Evolutionary conservation across 1,284 basidiomycete genomes (phyloP), one percentile per base, ranked within the genome.

Genomic region (Takashimella koratensis): DNA sequence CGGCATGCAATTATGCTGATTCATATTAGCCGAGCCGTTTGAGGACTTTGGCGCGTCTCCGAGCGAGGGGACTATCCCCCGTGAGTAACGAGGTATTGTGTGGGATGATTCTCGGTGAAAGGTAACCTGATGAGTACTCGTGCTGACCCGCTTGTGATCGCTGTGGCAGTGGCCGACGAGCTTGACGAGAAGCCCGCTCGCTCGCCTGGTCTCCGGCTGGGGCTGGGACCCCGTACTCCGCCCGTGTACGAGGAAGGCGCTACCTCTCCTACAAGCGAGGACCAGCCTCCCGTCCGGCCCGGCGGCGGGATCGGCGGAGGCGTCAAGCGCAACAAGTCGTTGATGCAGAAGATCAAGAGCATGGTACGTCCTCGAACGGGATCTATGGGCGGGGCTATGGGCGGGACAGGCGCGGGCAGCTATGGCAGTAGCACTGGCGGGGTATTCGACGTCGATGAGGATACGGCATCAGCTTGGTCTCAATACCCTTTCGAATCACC

Each of bases 321-420:
- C 13, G 68, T 77, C 60, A 77, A 76, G 64, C 66, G 76, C 21
- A 76, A 67, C 20, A 76, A 76, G 58, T 75, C 73, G 57, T 64
- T 77, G 66, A 76, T 77, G 71, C 75, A 77, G 63, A 75, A 73
- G 54, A 63, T 77, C 56, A 73, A 73, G 65, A 68, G 68, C 51
- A 77, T 77, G 76, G 75, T 77, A 66, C 66, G 74, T 73, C 62
- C 60, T 45, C 54, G 63, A 52, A 57, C 64, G 25, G 64, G 56
- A 53, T 67, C 66, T 25, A 56, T 64, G 50, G 62, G 64, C 50
- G 47, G 43, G 48, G 54, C 50, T 36, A 11, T 8, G 30, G 30
- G 30, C 10, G 30, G 16, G 20, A 43, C 16, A n/a, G 10, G 11
- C 10, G 21, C 8, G 21, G 19, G 6, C 10, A 21, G 42, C 6